Evolutionary conservation across 2,329 filamentous ascomycete genomes (phyloP), one percentile per base, ranked within the genome.

Genomic region (Hyphodiscus sp.): DNA sequence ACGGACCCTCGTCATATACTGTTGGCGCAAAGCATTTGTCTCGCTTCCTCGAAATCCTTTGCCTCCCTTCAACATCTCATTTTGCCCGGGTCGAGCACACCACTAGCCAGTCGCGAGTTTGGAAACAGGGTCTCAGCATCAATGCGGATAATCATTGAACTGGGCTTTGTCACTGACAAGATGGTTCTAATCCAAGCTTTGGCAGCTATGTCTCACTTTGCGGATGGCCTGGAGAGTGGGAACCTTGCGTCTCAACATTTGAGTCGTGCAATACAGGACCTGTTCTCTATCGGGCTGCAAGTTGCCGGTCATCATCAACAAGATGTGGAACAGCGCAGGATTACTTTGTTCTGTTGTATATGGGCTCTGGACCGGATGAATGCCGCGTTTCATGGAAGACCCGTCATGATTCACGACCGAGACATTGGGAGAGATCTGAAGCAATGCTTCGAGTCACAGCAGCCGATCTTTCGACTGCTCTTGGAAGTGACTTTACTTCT

Each of bases 321-420:
- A n/a, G 47, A 70, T 62, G 20, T 69, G 10, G 29, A 33, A 13
- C 29, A 7, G 13, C 13, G 13, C 13, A 70, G 74, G 43, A 64
- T 60, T 23, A 64, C 64, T 26, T 60, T 83, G 1, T 81, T 82
- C 45, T 83, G 79, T 60, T 79, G 76, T 7, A 70, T 82, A 0
- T 85, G 80, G 80, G 80, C 80, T 0, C 64, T 85, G 1, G 82
- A 86, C 61, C 73, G 79, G 15, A 72, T 85, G 44, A 80, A 80
- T 47, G 75, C 79, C 0, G 77, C 81, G 0, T 74, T 82, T n/a
- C 79, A 83, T 53, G 82, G 81, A 6, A 72, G 82, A 1, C 79
- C 82, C 0, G 76, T 79, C 45, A 65, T 83, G 20, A 76, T 86
- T 53, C 81, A 85, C 57, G 80, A 83, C 58, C 69, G 78, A 47